phyloP scores from a whole-genome alignment of 352 stramenopile species.

The Peronosclerospora sorghi region DNA sequence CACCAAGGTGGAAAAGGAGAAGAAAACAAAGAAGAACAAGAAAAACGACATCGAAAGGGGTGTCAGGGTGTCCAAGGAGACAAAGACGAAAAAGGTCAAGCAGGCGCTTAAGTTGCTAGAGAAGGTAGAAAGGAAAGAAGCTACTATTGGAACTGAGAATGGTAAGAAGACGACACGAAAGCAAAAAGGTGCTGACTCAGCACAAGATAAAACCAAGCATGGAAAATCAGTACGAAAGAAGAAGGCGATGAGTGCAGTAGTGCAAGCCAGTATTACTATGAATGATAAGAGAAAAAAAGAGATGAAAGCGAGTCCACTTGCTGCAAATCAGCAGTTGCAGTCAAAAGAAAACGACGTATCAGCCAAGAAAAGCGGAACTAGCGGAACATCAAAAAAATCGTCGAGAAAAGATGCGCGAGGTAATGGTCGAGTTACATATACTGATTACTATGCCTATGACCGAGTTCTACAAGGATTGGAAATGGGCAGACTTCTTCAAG shows the following conservation, averaged over 20 bases:
- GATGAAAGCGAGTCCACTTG: constrained; percentile 2
- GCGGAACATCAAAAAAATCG: constrained; percentile 2
- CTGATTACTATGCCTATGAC: constrained; percentile 29
- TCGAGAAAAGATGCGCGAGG: constrained; percentile 5
- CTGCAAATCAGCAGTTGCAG: not conserved
- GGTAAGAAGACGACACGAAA: constrained; percentile 10
- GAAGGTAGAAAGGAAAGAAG: not conserved
- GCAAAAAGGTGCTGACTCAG: constrained; percentile 1
- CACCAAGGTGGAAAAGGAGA: constrained; percentile 11
- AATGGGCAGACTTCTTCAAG: constrained; percentile 32
- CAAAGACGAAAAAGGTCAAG: constrained; percentile 8
- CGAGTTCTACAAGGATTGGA: constrained; percentile 24
- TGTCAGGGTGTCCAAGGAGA: constrained; percentile 10
- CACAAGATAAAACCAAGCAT: constrained; percentile 1
- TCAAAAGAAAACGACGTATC: constrained; percentile 6
- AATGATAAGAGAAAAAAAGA: constrained; percentile 6
- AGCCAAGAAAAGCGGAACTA: not conserved
- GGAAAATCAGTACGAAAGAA: constrained; percentile 1
- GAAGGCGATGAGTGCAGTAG: not conserved
- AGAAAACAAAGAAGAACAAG: constrained; percentile 9
- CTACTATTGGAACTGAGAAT: constrained; percentile 4
- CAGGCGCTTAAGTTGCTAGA: constrained; percentile 7
- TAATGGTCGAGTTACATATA: constrained; percentile 15
- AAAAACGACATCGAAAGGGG: constrained; percentile 8
- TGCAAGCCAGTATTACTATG: not conserved